Evolutionary conservation across 805 yeast species (phyloP), one percentile per base, ranked within the genome.

Genomic region (Hanseniaspora guilliermondii): DNA sequence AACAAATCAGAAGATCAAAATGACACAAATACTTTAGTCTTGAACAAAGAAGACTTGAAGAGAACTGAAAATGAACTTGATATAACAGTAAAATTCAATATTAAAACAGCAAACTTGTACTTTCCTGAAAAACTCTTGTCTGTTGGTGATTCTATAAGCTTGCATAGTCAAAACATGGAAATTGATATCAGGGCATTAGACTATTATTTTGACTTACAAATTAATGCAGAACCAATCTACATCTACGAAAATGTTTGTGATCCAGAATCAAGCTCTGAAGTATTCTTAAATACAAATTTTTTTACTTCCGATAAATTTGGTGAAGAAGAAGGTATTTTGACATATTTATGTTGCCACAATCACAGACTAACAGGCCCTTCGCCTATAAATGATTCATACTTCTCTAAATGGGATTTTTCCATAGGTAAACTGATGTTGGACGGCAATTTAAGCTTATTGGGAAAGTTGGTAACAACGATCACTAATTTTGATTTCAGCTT

Each of bases 301-400:
- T 37, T 58, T n/a, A 60, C 60, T 56, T 63, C 62, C 4, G 59
- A 62, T 21, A 71, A 75, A 3, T 64, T 63, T 11, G 65, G 63
- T 9, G 56, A 60, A 24, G 62, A 62, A 41, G 55, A 62, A 45
- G 63, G 71, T 19, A 45, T 49, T n/a, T 56, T 57, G 4, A 73
- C 80, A 0, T 79, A 79, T 44, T 60, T 85, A 12, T 62, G 74
- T 2, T 73, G 87, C 24, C 94, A 86, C 65, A 94, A 96, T 0
- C 96, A 91, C 65, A 74, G 97, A 62, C 80, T 89, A 82, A 87
- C 87, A 70, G 98, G 98, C 0, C 64, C 87, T 2, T 96, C 96
- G 0, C 97, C 97, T 0, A 71, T 74, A 7, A 95, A 87, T 63
- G 87, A 91, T 0, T 87, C 97, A 0, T 93, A 86, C 64, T 80